These are phyloP conservation scores for Phytophthora macrochlamydospora DNA, from an alignment of 352 stramenopile genomes.

Conservation along the genomic window DNA sequence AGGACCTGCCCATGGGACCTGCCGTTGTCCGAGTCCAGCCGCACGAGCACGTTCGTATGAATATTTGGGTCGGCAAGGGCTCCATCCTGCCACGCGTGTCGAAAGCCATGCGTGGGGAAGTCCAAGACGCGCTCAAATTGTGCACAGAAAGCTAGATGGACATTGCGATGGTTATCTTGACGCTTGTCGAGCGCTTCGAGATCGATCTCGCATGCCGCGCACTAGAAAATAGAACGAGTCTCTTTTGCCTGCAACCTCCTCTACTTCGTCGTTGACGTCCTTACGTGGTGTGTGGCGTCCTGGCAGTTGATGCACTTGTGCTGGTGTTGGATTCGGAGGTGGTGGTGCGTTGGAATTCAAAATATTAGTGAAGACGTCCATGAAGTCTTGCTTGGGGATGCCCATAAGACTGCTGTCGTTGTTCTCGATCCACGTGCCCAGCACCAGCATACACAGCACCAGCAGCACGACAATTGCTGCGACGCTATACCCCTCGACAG, in stretches of 20 bases:
- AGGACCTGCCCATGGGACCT: constrained; percentile 50
- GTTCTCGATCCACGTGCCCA: constrained; percentile 76
- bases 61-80: constrained; percentile 78
- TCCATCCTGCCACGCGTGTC: constrained; percentile 80
- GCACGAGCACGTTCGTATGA: constrained; percentile 60
- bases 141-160: constrained; percentile 20
- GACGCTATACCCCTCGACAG: constrained; percentile 51
- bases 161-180: not conserved
- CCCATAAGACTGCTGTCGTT: constrained; percentile 72
- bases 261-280: constrained; percentile 18
- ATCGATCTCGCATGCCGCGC: constrained; percentile 47
- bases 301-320: constrained; percentile 18
- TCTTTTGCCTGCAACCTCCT: constrained; percentile 50
- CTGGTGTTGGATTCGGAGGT: constrained; percentile 10
- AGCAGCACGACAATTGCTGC: constrained; percentile 53
- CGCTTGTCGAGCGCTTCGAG: constrained; percentile 11
- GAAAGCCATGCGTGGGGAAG: constrained; percentile 61
- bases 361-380: constrained; percentile 70
- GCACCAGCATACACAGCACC: constrained; percentile 53
- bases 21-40: constrained; percentile 54
- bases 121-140: constrained; percentile 50
- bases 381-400: constrained; percentile 65
- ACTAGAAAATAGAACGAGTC: constrained; percentile 88
- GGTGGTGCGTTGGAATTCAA: constrained; percentile 40
- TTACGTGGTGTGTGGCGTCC: not conserved